Base-by-base conservation (phyloP, 495 filamentous ascomycete genomes). In the Clavariopsis aquatica region DNA sequence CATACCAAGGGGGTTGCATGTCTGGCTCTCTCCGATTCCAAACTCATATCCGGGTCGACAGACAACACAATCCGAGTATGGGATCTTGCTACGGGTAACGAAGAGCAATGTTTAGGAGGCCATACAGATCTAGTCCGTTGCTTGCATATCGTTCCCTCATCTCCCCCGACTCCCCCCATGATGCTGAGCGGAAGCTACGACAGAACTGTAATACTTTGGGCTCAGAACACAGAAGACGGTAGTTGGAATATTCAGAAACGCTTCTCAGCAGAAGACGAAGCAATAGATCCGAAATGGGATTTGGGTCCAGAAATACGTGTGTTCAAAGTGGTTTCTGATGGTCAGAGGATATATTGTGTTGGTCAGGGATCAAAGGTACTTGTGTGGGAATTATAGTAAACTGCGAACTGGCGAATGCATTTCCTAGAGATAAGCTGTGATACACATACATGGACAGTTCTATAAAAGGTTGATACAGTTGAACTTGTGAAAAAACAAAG, bases 51-150 rank as follows among this genome's bases (percentile, higher is more conserved):
- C 31, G 54, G 9, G 7, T 24, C 31, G 20, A 43, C 54, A 2
- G 54, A 57, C 24, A 13, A 26, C 3, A 43, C 54, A 12, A 34
- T 45, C 4, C 29, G 54, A 12, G 22, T 43, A 13, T 57, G 17
- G 17, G 54, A 57, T 57, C 10, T 57, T n/a, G 54, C 9, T 12
- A 57, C 54, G 17, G 54, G 54, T 5, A 34, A 2, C 1, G 54
- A 57, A 22, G 20, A 41, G 19, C 2, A 9, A 4, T 57, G 54
- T 28, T 57, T 57, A n/a, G 5, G 20, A 20, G 54, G 20, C 1
- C 54, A 57, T 45, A 17, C 5, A 20, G 45, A 57, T 45, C 36
- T 57, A 3, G 54, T 45, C n/a, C n/a, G n/a, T n/a, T n/a, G n/a
- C n/a, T n/a, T n/a, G n/a, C n/a, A n/a, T n/a, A n/a, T n/a, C n/a